These are phyloP conservation scores for Leishmania mexicana DNA, from an alignment of 208 protist species.

Conservation along the genomic window DNA sequence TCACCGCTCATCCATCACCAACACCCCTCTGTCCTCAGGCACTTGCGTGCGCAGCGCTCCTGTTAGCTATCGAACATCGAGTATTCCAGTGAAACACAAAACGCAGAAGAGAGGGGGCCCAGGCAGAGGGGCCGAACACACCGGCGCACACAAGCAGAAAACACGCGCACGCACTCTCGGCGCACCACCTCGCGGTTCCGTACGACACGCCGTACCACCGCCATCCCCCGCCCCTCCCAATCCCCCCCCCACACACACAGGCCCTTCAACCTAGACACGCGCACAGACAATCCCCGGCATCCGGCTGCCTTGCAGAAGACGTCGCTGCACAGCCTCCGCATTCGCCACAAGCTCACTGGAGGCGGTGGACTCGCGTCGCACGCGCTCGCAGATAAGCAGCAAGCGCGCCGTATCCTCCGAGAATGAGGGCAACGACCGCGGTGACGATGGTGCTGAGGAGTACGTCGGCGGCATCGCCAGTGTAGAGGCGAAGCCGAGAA, in stretches of 20 bases:
- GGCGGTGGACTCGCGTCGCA: background rate
- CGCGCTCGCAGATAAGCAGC: slow-evolving; percentile 3
- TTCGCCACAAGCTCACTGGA: background rate
- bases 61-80: slow-evolving; percentile 4
- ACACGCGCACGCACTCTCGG: background rate
- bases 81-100: slow-evolving; percentile 5
- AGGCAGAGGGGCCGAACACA: background rate
- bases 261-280: background rate
- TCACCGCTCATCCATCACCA: background rate
- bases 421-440: background rate
- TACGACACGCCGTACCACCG: background rate
- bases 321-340: slow-evolving; percentile 7
- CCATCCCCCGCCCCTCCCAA: background rate
- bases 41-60: background rate
- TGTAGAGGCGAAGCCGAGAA: background rate
- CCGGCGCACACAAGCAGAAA: background rate
- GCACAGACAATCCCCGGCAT: background rate
- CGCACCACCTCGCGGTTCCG: background rate
- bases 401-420: background rate
- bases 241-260: too few species aligned
- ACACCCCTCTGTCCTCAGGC: background rate
- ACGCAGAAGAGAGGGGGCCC: background rate
- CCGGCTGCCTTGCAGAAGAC: background rate
- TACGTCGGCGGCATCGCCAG: background rate
- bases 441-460: background rate